These are phyloP conservation scores for Ceratocystis alfenasii DNA, from an alignment of 2,329 filamentous ascomycete genomes.

Conservation along the genomic window DNA sequence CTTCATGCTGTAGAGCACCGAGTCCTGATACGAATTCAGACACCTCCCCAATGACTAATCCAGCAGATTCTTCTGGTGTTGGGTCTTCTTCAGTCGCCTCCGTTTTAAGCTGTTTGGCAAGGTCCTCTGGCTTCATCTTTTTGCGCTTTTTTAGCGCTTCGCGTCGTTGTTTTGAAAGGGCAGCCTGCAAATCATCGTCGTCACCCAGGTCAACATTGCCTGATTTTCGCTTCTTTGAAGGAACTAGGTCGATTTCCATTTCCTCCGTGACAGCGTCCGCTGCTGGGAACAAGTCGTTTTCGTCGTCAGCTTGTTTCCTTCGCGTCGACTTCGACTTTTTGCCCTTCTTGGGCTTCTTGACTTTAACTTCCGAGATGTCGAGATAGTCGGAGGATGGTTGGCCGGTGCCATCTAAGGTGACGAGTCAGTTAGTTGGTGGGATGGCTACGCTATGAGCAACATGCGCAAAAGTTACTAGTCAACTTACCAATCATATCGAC, in stretches of 20 bases:
- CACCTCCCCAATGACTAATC: slow-evolving; percentile 88
- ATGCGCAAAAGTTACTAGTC: neutral
- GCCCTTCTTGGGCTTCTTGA: slow-evolving; percentile 91
- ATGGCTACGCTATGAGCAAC: slow-evolving; percentile 32
- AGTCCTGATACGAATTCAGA: slow-evolving; percentile 87
- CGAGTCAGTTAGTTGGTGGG: neutral
- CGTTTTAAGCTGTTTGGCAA: slow-evolving; percentile 66
- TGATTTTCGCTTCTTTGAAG: slow-evolving; percentile 49
- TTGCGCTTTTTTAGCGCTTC: slow-evolving; percentile 86
- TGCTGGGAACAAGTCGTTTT: slow-evolving; percentile 46
- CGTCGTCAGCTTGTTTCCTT: slow-evolving; percentile 53
- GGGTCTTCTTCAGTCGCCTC: slow-evolving; percentile 42
- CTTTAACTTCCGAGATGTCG: slow-evolving; percentile 73
- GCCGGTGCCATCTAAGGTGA: slow-evolving; percentile 14
- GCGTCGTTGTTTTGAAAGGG: slow-evolving; percentile 69
- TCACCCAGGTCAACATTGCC: slow-evolving; percentile 65
- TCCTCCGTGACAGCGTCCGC: slow-evolving; percentile 25
- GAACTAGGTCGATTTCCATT: slow-evolving; percentile 63
- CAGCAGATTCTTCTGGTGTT: slow-evolving; percentile 36
- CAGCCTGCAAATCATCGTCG: slow-evolving; percentile 83
- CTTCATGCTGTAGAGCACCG: slow-evolving; percentile 50
- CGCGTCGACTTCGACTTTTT: slow-evolving; percentile 71
- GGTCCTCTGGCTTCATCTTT: slow-evolving; percentile 71
- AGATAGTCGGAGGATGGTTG: slow-evolving; percentile 68
- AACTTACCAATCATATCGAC: slow-evolving; percentile 61